Percentiles rank a stretch among this genome's conserved stretches.
Evolutionary conservation across 2,329 filamentous ascomycete genomes (phyloP).

Genomic region (Trichophaea hybrida): DNA sequence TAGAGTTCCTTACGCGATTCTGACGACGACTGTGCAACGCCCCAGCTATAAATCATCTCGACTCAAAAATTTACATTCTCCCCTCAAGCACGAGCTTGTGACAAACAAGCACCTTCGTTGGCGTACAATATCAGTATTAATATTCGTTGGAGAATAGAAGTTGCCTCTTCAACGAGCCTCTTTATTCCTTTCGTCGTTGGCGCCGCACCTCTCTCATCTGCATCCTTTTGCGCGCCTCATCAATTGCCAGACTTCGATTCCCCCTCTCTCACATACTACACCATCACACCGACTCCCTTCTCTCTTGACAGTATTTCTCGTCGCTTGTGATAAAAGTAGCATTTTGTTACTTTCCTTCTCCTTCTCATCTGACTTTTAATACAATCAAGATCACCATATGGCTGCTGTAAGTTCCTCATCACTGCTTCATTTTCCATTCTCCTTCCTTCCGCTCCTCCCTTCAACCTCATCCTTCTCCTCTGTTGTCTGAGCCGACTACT

Average conservation of each 20-base stretch:
- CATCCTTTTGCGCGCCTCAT: not conserved
- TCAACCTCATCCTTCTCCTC: not conserved
- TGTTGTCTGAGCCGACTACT: too few relatives aligned
- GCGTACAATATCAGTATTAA: too few relatives aligned
- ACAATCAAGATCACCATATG: not conserved
- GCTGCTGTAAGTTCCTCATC: conserved; percentile 1
- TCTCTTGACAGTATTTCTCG: not conserved
- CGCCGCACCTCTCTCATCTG: not conserved
- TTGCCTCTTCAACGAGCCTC: not conserved
- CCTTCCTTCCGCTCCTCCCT: not conserved
- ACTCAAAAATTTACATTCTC: too few relatives aligned
- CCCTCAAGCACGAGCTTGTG: too few relatives aligned
- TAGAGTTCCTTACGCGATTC: too few relatives aligned
- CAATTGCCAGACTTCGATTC: not conserved
- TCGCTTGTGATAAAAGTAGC: not conserved
- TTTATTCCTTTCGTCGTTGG: not conserved
- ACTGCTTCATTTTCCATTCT: conserved; percentile 9
- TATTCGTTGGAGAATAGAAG: too few relatives aligned
- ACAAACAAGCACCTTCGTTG: too few relatives aligned
- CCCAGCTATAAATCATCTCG: too few relatives aligned
- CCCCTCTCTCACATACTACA: not conserved
- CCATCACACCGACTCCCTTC: conserved; percentile 1
- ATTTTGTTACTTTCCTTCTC: not conserved
- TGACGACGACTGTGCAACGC: too few relatives aligned
- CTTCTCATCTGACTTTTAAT: not conserved